Conservation (phyloP, 306 rosid genomes). For the Hylodesmum podocarpum region DNA sequence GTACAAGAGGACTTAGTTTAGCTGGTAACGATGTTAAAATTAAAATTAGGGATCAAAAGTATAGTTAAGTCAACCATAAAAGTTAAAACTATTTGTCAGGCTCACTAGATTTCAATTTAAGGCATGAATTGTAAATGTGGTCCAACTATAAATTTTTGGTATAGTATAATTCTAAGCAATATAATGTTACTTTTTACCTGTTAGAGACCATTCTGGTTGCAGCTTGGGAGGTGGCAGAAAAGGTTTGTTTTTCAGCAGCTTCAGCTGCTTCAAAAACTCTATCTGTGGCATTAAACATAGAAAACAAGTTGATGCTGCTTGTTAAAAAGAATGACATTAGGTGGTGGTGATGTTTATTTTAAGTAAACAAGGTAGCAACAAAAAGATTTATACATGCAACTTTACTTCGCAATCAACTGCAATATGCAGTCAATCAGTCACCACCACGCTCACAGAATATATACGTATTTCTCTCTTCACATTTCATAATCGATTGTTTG, state of each 20-base stretch:
- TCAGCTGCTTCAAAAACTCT: slow-evolving; percentile 89
- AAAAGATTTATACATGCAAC: not conserved
- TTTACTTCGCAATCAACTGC: too few relatives aligned
- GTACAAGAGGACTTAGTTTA: not conserved
- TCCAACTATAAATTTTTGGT: not conserved
- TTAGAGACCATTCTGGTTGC: slow-evolving; percentile 73
- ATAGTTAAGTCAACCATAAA: not conserved
- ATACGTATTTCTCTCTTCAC: too few relatives aligned
- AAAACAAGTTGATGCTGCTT: slow-evolving; percentile 13
- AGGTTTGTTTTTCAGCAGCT: slow-evolving; percentile 82
- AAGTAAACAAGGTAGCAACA: not conserved
- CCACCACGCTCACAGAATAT: too few relatives aligned
- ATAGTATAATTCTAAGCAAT: not conserved
- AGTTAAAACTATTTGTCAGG: not conserved
- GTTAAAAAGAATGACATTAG: not conserved
- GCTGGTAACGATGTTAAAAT: not conserved
- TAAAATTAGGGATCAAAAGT: not conserved
- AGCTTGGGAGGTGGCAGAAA: slow-evolving; percentile 74
- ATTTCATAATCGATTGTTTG: too few relatives aligned
- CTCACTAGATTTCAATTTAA: not conserved
- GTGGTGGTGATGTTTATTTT: not conserved
- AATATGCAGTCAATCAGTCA: too few relatives aligned
- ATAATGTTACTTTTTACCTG: slow-evolving; percentile 44
- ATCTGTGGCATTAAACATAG: slow-evolving; percentile 45
- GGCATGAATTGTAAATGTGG: not conserved